Percentiles rank a stretch among this genome's conserved stretches.
phyloP scores from a whole-genome alignment of 192 early-diverging fungal species.

The Gigaspora rosea region DNA sequence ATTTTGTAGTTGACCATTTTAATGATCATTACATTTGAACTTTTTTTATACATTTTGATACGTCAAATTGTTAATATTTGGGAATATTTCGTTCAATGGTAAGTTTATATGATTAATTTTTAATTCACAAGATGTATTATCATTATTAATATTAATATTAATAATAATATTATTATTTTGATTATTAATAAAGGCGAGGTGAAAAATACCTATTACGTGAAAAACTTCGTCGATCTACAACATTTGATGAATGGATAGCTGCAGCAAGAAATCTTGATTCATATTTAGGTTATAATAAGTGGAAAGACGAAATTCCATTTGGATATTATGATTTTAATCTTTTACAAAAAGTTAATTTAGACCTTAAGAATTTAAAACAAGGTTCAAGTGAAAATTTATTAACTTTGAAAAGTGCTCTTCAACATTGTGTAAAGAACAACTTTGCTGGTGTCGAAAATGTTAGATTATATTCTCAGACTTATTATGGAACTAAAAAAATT shows the following conservation, averaged over 20 bases:
- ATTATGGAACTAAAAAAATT: conserved; percentile 71
- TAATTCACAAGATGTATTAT: background rate
- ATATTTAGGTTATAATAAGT: conserved; percentile 67
- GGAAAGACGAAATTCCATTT: conserved; percentile 62
- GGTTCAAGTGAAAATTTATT: conserved; percentile 35
- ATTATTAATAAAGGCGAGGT: conserved; percentile 51
- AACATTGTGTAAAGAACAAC: conserved; percentile 70
- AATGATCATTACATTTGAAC: conserved; percentile 60
- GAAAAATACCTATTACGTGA: conserved; percentile 47
- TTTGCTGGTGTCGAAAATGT: conserved; percentile 77
- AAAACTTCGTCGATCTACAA: conserved; percentile 52
- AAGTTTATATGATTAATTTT: conserved; percentile 12
- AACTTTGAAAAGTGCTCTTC: conserved; percentile 53
- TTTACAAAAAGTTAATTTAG: conserved; percentile 60
- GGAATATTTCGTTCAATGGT: conserved; percentile 66
- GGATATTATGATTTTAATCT: conserved; percentile 67
- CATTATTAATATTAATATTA: background rate
- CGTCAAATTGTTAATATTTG: conserved; percentile 64
- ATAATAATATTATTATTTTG: too few species aligned
- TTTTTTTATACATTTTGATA: conserved; percentile 58
- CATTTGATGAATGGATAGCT: conserved; percentile 65
- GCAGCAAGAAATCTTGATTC: conserved; percentile 62
- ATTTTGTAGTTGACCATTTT: conserved; percentile 52
- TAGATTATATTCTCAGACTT: conserved; percentile 70
- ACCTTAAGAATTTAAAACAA: conserved; percentile 42